Base-by-base conservation (phyloP, 805 yeast genomes). In the Alloascoidea africana region DNA sequence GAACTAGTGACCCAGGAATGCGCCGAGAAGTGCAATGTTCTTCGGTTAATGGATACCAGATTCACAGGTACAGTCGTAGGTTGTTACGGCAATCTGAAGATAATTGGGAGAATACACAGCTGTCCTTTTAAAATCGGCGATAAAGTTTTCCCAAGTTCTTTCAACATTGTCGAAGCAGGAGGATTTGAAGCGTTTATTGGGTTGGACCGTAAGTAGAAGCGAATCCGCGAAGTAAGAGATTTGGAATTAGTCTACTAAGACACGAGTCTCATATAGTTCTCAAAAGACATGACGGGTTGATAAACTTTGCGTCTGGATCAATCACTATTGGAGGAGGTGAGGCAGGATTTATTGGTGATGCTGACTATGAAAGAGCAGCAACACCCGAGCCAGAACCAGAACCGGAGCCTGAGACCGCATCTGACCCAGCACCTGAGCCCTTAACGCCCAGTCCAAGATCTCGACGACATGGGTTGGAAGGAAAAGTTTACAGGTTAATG, bases 1-100 rank as follows among this genome's bases (percentile, higher is more conserved):
- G n/a, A 23, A 23, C n/a, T 23, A 23, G 30, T 91, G 50, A 75
- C 86, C 19, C 81, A 93, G 1, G 60, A 63, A 33, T 63, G 87
- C 44, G 95, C 94, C 0, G 81, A 79, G 43, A 60, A 63, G 36
- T 72, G 87, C 41, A 81, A 81, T 2, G 59, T 91, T 17, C 58
- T 73, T 17, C 73, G 79, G 45, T 59, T 86, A 39, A 73, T 91
- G 4, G 99, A 91, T 53, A 73, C 60, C 42, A 64, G 96, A 42
- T 85, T 76, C 53, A 63, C 63, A 34, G 95, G 96, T 16, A 74
- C 74, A 49, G 96, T 95, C 1, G 63, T 73, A 39, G 99, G 98
- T 34, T n/a, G n/a, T n/a, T 96, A 91, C 11, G 99, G 98, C 1
- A 66, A 75, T 1, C 74, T 80, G 16, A 65, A 70, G 42, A 83